Evolutionary conservation across 2,329 filamentous ascomycete genomes (phyloP), one percentile per base, ranked within the genome.

Genomic region (Xylaria multiplex): DNA sequence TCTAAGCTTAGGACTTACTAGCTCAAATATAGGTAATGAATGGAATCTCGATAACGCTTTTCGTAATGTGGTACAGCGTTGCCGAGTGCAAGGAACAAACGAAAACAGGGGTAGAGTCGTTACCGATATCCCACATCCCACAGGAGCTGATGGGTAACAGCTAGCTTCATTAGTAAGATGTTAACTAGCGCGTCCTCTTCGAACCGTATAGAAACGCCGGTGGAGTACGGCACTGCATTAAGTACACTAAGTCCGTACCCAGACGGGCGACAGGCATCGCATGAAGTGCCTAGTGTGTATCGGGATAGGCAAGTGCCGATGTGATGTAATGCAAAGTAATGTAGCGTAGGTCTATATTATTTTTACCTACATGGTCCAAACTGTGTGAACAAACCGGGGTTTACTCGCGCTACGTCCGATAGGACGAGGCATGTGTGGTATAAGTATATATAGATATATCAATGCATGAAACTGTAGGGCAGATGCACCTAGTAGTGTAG

Each of bases 11-110:
- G 42, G n/a, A 13, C 9, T 46, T 40, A 43, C 37, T n/a, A 30
- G 19, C 35, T 11, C 37, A 6, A 13, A 32, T 45, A 49, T 58
- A 32, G 42, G 27, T 27, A 14, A 16, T 14, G 32, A 37, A 48
- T 63, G 61, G 61, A 63, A 63, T 63, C 54, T 46, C 19, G 19
- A 48, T n/a, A 46, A 48, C 46, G 14, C 48, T 58, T 46, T 63
- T 19, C 11, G 46, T 35, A 14, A 54, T 24, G 27, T 43, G n/a
- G 16, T 16, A 14, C 48, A 50, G 30, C 11, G n/a, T 53, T 50
- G 32, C 48, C 30, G 19, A 37, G n/a, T 32, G 9, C 6, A 9
- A 19, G 49, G 49, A 13, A 19, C 43, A 22, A 46, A 9, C 3
- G 3, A 40, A 22, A 46, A 11, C 43, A 45, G 43, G n/a, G 37